phyloP scores from a whole-genome alignment of 352 stramenopile genomes.

The Globisporangium ultimum region DNA sequence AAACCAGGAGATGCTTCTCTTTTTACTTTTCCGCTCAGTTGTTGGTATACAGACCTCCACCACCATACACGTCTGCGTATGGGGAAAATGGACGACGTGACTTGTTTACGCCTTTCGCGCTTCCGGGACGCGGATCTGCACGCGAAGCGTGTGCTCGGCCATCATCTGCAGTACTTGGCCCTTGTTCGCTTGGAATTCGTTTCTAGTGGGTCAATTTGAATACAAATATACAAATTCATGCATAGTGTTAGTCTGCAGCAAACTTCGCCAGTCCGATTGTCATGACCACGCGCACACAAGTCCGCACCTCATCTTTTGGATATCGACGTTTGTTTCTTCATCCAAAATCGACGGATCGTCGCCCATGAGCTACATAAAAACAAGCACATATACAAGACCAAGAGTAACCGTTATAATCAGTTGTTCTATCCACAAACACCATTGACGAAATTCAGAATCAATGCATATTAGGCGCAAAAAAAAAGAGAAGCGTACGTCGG shows the following conservation, averaged over 20 bases:
- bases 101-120: slow-evolving; percentile 51
- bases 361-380: slow-evolving; percentile 54
- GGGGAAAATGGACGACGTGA: too few species aligned
- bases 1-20: too few species aligned
- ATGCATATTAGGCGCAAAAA: not conserved
- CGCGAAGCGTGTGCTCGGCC: slow-evolving; percentile 61
- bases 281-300: too few species aligned
- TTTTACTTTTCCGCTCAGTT: slow-evolving; percentile 1
- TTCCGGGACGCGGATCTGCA: slow-evolving; percentile 65
- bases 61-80: too few species aligned
- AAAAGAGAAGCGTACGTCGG: slow-evolving; percentile 41
- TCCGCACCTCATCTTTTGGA: slow-evolving; percentile 75
- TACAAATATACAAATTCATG: slow-evolving; percentile 4
- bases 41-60: too few species aligned
- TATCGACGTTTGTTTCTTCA: slow-evolving; percentile 72
- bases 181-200: slow-evolving; percentile 73
- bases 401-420: too few species aligned
- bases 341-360: slow-evolving; percentile 76
- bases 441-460: not conserved
- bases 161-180: slow-evolving; percentile 68
- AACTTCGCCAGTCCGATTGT: too few species aligned
- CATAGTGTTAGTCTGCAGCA: too few species aligned
- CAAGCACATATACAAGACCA: not conserved
- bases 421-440: not conserved
- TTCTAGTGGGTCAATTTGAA: slow-evolving; percentile 14